phyloP scores from a whole-genome alignment of 2,329 filamentous ascomycete species.

The Chaetomium sp. region DNA sequence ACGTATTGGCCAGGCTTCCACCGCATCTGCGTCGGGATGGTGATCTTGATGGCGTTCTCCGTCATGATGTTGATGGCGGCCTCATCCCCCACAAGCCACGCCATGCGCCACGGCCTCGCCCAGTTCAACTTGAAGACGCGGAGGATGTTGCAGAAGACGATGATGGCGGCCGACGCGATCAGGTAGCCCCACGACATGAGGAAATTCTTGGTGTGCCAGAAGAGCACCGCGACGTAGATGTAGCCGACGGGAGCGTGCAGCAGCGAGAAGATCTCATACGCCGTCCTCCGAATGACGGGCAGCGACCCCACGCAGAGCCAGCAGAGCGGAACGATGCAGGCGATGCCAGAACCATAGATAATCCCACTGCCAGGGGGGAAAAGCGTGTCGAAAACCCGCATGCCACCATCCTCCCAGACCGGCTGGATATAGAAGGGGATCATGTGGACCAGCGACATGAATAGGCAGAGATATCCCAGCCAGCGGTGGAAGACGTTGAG shows the following conservation, averaged over 20 bases:
- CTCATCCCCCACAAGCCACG: slow-evolving; percentile 88
- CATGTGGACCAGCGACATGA: slow-evolving; percentile 80
- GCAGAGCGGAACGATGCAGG: slow-evolving; percentile 76
- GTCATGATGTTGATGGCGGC: slow-evolving; percentile 86
- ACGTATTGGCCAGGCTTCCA: slow-evolving; percentile 96
- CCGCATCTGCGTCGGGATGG: slow-evolving; percentile 86
- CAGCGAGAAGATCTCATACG: slow-evolving; percentile 84
- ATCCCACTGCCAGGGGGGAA: slow-evolving; percentile 66
- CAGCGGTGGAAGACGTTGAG: slow-evolving; percentile 93
- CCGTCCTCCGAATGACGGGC: slow-evolving; percentile 71
- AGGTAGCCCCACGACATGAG: slow-evolving; percentile 89
- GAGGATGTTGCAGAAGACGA: slow-evolving; percentile 71
- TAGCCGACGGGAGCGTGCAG: slow-evolving; percentile 82
- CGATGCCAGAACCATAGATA: slow-evolving; percentile 83
- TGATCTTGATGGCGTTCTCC: slow-evolving; percentile 94
- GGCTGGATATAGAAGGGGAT: slow-evolving; percentile 90
- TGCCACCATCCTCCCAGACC: slow-evolving; percentile 77
- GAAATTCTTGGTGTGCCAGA: slow-evolving; percentile 96
- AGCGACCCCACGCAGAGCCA: slow-evolving; percentile 87
- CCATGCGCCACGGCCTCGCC: slow-evolving; percentile 74
- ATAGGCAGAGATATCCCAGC: slow-evolving; percentile 83
- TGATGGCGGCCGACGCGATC: slow-evolving; percentile 77
- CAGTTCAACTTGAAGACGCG: slow-evolving; percentile 89
- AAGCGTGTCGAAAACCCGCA: slow-evolving; percentile 68
- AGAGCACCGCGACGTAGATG: slow-evolving; percentile 79